A percentile compares a stretch with the other conserved stretches of the same genome.
Conservation (phyloP, 108 stramenopile species). For the Cyclotella atomus region DNA sequence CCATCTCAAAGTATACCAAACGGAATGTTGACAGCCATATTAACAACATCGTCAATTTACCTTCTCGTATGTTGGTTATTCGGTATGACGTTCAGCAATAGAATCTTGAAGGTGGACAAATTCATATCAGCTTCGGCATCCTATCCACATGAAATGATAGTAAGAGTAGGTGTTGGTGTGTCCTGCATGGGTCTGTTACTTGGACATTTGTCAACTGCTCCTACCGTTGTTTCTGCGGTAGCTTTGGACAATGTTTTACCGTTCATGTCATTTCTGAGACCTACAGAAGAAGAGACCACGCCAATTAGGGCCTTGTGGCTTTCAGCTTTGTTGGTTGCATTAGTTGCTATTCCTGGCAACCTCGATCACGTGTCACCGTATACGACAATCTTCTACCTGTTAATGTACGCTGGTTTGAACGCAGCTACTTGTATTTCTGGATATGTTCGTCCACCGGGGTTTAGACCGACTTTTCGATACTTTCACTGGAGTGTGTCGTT, state of each 20-base stretch:
- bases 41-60: slow-evolving; percentile 54
- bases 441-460: slow-evolving; percentile 72
- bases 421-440: slow-evolving; percentile 71
- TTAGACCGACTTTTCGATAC: slow-evolving; percentile 77
- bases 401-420: slow-evolving; percentile 83
- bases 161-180: slow-evolving; percentile 74
- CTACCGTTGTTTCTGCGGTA: slow-evolving; percentile 70
- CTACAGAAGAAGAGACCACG: slow-evolving; percentile 9
- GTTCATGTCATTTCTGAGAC: slow-evolving; percentile 50
- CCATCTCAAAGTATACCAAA: slow-evolving; percentile 69
- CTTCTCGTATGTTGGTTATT: slow-evolving; percentile 63
- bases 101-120: slow-evolving; percentile 66
- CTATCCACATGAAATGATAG: slow-evolving; percentile 64
- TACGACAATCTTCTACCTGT: slow-evolving; percentile 80
- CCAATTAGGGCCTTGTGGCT: slow-evolving; percentile 49
- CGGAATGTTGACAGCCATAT: slow-evolving; percentile 71
- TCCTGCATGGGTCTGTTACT: slow-evolving; percentile 69
- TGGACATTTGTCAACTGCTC: slow-evolving; percentile 69
- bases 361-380: slow-evolving; percentile 79
- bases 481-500: slow-evolving; percentile 77
- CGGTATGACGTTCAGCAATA: slow-evolving; percentile 54
- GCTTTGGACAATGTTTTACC: slow-evolving; percentile 67
- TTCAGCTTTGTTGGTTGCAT: slow-evolving; percentile 46
- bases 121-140: slow-evolving; percentile 62
- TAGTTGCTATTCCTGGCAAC: slow-evolving; percentile 64